Percentiles rank a stretch among this genome's conserved stretches.
Evolutionary conservation across 371 early-diverging fungal species (phyloP).

Genomic region (Synchytrium microbalum): DNA sequence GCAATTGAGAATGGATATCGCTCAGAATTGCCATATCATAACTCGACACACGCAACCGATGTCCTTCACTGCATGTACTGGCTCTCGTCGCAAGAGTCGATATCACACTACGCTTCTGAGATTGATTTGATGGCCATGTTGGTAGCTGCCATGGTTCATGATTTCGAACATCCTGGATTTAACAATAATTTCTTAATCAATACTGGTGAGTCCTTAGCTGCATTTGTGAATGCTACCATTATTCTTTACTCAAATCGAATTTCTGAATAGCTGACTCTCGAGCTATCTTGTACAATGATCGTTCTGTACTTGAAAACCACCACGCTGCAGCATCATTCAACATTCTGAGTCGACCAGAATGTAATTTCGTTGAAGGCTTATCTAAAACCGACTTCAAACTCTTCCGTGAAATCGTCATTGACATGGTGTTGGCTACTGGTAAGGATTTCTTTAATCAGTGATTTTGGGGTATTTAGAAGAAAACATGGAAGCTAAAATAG

Average conservation of each 20-base stretch:
- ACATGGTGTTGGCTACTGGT: slow-evolving; percentile 50
- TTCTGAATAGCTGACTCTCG: slow-evolving; percentile 18
- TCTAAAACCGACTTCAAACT: slow-evolving; percentile 24
- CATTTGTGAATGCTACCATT: too few species aligned
- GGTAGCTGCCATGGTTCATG: slow-evolving; percentile 46
- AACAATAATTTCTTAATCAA: slow-evolving; percentile 37
- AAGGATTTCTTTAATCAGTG: too few species aligned
- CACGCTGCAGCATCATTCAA: slow-evolving; percentile 39
- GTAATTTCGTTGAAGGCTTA: slow-evolving; percentile 39
- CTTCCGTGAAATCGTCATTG: slow-evolving; percentile 38
- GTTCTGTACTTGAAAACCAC: slow-evolving; percentile 46
- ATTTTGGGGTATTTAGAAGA: too few species aligned
- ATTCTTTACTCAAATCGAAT: too few species aligned
- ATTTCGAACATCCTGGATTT: slow-evolving; percentile 38
- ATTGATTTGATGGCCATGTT: slow-evolving; percentile 37
- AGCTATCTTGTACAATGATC: slow-evolving; percentile 48
- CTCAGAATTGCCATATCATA: slow-evolving; percentile 42
- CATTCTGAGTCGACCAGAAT: slow-evolving; percentile 29
- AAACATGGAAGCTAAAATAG: slow-evolving; percentile 29
- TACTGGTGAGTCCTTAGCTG: slow-evolving; percentile 21
- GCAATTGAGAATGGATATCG: slow-evolving; percentile 41
- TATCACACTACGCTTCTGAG: slow-evolving; percentile 21
- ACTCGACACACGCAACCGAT: slow-evolving; percentile 44
- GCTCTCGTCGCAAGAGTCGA: slow-evolving; percentile 23
- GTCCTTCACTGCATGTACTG: slow-evolving; percentile 41